Evolutionary conservation across 2,329 filamentous ascomycete species (phyloP), one percentile per base, ranked within the genome.

Genomic region (Aspergillus sp.): DNA sequence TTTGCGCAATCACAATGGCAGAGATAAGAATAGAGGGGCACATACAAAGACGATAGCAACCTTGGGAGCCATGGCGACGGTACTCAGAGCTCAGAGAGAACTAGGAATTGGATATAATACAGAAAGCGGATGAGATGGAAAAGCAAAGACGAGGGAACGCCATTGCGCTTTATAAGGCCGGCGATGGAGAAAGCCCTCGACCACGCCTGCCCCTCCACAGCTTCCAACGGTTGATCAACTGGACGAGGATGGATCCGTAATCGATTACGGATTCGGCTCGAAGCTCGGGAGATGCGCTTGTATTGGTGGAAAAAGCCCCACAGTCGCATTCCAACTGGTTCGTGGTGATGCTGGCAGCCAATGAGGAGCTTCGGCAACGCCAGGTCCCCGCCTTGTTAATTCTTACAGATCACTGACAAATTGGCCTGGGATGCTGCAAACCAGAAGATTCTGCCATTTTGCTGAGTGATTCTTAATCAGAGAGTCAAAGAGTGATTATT

Each of bases 1-100:
- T 47, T 43, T 43, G 41, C 28, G n/a, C n/a, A 32, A n/a, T 12
- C 7, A 19, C 6, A 29, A 28, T 27, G 19, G 12, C 5, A 59
- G 57, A 50, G 39, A 39, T 33, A 44, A 46, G 12, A 31, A 41
- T 30, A 30, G 32, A 45, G 33, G 40, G 44, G 34, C 39, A 80
- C 86, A 58, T 77, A 90, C 87, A 70, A 82, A 94, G 68, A 95
- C 82, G 72, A 95, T 93, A 59, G 90, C 90, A 65, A 95, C 81
- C 77, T 88, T 94, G 69, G 88, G 87, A 73, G 87, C 88, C 89
- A 95, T 94, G 61, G 60, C 78, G 75, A 62, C 50, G 45, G 51
- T 44, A 47, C 40, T 36, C 27, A 26, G 28, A 32, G 33, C 10
- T 27, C 27, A 30, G 33, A 13, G 30, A n/a, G 9, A 29, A 48